phyloP scores from a whole-genome alignment of 2,329 filamentous ascomycete genomes.

The Calonectria naviculata region DNA sequence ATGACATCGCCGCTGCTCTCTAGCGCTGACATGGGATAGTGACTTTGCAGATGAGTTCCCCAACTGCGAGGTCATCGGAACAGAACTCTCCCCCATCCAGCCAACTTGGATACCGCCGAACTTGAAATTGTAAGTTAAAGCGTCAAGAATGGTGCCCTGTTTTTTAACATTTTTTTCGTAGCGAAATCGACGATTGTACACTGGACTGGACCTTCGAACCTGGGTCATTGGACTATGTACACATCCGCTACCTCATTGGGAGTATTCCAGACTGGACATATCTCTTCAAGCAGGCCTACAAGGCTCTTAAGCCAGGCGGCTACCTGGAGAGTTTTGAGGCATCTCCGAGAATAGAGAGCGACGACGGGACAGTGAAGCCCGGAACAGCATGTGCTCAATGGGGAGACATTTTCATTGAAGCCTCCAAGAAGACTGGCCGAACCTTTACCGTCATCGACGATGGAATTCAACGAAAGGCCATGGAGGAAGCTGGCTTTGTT shows the following conservation, averaged over 20 bases:
- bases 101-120: conserved; percentile 55
- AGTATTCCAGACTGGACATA: conserved; percentile 64
- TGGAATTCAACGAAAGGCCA: conserved; percentile 25
- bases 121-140: conserved; percentile 21
- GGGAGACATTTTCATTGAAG: conserved; percentile 31
- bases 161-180: conserved; percentile 1
- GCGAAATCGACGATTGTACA: conserved; percentile 70
- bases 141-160: no score
- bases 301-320: conserved; percentile 65
- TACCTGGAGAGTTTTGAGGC: conserved; percentile 42
- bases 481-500: conserved; percentile 39
- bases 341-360: conserved; percentile 30
- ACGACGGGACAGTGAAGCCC: conserved; percentile 40
- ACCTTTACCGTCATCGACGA: conserved; percentile 36
- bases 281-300: conserved; percentile 59
- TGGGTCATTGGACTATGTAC: conserved; percentile 67
- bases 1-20: not conserved
- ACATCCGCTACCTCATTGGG: conserved; percentile 65
- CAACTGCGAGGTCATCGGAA: conserved; percentile 59
- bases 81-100: conserved; percentile 69
- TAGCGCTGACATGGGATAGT: conserved; percentile 48
- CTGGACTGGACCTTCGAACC: conserved; percentile 58
- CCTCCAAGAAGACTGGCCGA: conserved; percentile 35
- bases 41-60: conserved; percentile 59
- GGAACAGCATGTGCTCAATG: conserved; percentile 35